These are phyloP conservation scores for Thielaviopsis euricoi DNA, from an alignment of 2,329 filamentous ascomycete species.

Conservation along the genomic window DNA sequence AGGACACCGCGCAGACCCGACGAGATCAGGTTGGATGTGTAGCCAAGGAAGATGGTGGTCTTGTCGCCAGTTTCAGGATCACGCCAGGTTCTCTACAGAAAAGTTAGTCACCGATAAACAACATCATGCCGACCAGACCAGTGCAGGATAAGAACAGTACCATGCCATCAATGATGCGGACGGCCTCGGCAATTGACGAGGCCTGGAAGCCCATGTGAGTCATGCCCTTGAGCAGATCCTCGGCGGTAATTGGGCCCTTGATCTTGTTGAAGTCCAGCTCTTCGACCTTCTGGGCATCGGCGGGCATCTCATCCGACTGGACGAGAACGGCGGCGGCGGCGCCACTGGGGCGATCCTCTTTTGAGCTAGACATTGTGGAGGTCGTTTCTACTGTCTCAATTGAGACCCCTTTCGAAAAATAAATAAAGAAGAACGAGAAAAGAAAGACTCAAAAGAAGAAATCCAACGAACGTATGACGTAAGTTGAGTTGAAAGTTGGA, in stretches of 20 bases:
- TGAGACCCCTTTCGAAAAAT: too few relatives aligned
- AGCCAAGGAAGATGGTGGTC: conserved; percentile 92
- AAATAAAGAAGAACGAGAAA: not conserved
- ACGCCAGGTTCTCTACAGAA: conserved; percentile 50
- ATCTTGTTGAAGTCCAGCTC: conserved; percentile 87
- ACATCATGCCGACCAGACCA: not conserved
- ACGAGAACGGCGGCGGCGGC: conserved; percentile 73
- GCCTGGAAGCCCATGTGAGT: conserved; percentile 63
- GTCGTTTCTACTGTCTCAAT: too few relatives aligned
- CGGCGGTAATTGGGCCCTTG: conserved; percentile 62
- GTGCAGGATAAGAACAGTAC: conserved; percentile 29
- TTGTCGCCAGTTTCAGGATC: conserved; percentile 62
- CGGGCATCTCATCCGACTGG: conserved; percentile 65
- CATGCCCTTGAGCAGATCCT: conserved; percentile 71
- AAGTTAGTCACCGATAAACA: not conserved
- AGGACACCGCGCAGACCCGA: conserved; percentile 84
- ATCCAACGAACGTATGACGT: too few relatives aligned
- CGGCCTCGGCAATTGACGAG: conserved; percentile 64
- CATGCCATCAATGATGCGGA: conserved; percentile 91
- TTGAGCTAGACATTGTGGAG: conserved; percentile 8
- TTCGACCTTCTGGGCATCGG: conserved; percentile 62
- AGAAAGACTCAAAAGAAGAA: not conserved
- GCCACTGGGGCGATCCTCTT: conserved; percentile 34
- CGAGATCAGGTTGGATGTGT: conserved; percentile 94
- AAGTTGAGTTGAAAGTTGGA: too few relatives aligned